These are phyloP conservation scores for Circinella minor DNA, from an alignment of 371 early-diverging fungal genomes.

Conservation along the genomic window DNA sequence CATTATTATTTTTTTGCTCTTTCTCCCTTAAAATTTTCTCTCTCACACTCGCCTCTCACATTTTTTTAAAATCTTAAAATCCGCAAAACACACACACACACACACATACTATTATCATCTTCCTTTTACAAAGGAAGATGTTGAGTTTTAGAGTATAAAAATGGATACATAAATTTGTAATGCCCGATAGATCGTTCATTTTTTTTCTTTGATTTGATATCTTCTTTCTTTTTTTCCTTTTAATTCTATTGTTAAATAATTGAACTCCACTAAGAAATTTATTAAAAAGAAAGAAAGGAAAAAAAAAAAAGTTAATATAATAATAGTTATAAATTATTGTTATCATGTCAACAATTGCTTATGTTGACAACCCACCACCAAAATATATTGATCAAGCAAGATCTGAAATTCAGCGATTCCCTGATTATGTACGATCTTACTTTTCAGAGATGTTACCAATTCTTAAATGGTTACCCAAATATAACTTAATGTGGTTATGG, in stretches of 20 bases:
- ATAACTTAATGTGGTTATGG: constrained; percentile 72
- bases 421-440: constrained; percentile 24
- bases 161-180: no score
- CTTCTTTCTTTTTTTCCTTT: no score
- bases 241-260: no score
- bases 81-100: background rate
- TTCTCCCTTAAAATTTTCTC: no score
- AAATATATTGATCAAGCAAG: constrained; percentile 1
- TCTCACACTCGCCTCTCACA: no score
- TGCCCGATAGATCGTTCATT: no score
- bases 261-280: no score
- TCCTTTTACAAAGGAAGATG: background rate
- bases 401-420: constrained; percentile 19
- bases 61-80: no score
- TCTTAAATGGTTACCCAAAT: constrained; percentile 69
- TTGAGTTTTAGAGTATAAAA: no score
- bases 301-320: no score
- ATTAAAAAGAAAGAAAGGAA: no score
- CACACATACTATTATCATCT: background rate
- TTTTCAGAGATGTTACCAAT: constrained; percentile 62
- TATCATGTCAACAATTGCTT: constrained; percentile 6
- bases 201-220: no score
- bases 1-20: background rate
- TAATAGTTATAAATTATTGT: background rate
- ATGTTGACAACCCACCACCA: constrained; percentile 11